These are phyloP conservation scores for Debaryomyces prosopidis DNA, from an alignment of 805 yeast genomes.

Conservation along the genomic window DNA sequence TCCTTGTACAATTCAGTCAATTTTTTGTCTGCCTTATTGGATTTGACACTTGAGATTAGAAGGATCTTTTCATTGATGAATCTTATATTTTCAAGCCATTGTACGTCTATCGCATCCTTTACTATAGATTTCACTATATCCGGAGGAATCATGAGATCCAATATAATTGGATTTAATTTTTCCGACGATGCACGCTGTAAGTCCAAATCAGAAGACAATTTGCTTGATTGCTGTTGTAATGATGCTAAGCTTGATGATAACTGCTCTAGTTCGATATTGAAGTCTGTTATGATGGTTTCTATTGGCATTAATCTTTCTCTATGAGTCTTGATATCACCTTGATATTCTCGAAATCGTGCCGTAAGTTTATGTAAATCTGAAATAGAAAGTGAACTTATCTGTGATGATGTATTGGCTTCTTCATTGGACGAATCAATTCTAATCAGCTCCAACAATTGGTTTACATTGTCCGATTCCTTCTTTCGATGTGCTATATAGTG, in stretches of 20 bases:
- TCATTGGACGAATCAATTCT: conserved; percentile 11
- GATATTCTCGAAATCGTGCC: conserved; percentile 22
- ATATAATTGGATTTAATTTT: conserved; percentile 70
- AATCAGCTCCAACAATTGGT: conserved; percentile 12
- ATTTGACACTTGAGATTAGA: conserved; percentile 38
- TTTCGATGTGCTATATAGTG: conserved; percentile 3
- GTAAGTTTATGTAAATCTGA: conserved; percentile 7
- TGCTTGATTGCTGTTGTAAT: conserved; percentile 35
- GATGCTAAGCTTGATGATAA: conserved; percentile 32
- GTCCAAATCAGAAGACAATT: conserved; percentile 27
- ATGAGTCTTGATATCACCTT: conserved; percentile 26
- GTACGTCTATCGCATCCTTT: conserved; percentile 53
- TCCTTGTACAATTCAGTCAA: conserved; percentile 18
- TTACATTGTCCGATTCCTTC: neutral
- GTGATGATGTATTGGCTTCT: conserved; percentile 1
- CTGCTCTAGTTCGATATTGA: conserved; percentile 50
- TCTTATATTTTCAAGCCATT: conserved; percentile 68
- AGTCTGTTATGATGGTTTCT: conserved; percentile 50
- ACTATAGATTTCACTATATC: conserved; percentile 58
- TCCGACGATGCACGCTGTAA: conserved; percentile 30
- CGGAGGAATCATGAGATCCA: conserved; percentile 77
- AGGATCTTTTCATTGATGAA: conserved; percentile 59
- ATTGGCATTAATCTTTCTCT: conserved; percentile 48
- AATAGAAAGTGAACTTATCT: conserved; percentile 1
- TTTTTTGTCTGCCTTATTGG: neutral